Base-by-base conservation (phyloP, 2,329 filamentous ascomycete genomes). In the Magnaporthiopsis rhizophila region DNA sequence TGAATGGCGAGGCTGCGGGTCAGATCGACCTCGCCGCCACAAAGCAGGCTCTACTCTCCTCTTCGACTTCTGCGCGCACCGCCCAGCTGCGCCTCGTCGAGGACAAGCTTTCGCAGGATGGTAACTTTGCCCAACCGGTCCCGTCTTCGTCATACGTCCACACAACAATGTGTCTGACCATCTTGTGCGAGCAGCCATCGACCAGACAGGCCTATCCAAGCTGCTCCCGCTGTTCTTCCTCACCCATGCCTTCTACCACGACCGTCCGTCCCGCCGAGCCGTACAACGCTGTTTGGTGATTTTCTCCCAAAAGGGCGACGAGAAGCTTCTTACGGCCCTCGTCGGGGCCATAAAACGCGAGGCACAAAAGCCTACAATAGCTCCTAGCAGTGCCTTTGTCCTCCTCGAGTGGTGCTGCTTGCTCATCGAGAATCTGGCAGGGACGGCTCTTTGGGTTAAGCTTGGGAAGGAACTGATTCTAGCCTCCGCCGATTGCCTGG, bases 401-500 rank as follows among this genome's bases (percentile, higher is more conserved):
- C 80, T 99, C 69, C 83, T 95, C 18, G 91, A 97, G 75, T 99
- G 94, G 94, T 92, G 88, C 75, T 90, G 89, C 65, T 75, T 94
- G 65, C 78, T 97, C 62, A 84, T 97, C 69, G 87, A 93, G 71
- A 83, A 89, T 65, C 80, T 92, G 32, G 84, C 84, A 38, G 82
- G 82, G 61, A 84, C 84, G 21, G 73, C 82, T 12, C 74, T 84
- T 58, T 92, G 87, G 88, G 83, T 85, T 62, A 80, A 80, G 71
- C 87, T 87, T 74, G 85, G 85, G 63, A 72, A 81, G 68, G 87
- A 91, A 45, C 77, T 95, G 58, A 77, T 96, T 34, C 75, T 85
- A 45, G 84, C 89, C 61, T 82, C 89, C 73, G 90, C 91, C 30
- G 86, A 88, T 72, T 85, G 87, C 21, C 78, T 97, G 64, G 91